Evolutionary conservation across 768 basidiomycete genomes (phyloP).

Genomic region (Phlebiopsis gigantea): DNA sequence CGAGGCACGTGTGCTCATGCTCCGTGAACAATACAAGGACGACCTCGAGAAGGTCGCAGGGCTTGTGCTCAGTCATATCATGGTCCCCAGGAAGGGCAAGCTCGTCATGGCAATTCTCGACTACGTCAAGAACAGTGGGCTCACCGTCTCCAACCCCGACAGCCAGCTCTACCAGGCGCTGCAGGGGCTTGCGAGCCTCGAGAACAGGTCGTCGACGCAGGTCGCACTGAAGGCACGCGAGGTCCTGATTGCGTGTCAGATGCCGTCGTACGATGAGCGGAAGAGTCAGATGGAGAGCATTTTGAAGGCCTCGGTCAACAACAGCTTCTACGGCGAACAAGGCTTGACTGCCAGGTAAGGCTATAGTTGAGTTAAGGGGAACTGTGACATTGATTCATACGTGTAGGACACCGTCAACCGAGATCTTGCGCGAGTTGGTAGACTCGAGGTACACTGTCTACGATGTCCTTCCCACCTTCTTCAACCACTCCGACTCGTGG

Average conservation of each 20-base stretch:
- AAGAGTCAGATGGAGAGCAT: slow-evolving; percentile 91
- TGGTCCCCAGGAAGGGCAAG: slow-evolving; percentile 88
- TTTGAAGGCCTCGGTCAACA: slow-evolving; percentile 81
- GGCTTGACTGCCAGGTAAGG: slow-evolving; percentile 54
- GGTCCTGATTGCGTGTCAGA: slow-evolving; percentile 91
- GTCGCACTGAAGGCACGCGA: slow-evolving; percentile 96
- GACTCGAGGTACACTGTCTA: slow-evolving; percentile 97
- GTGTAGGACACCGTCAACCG: slow-evolving; percentile 71
- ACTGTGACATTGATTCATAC: background rate
- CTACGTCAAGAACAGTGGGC: slow-evolving; percentile 76
- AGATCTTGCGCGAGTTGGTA: slow-evolving; percentile 86
- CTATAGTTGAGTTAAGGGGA: slow-evolving; percentile 4
- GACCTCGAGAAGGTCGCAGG: slow-evolving; percentile 83
- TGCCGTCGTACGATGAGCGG: slow-evolving; percentile 97
- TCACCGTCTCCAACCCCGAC: slow-evolving; percentile 73
- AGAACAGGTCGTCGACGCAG: slow-evolving; percentile 87
- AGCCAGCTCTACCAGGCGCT: slow-evolving; percentile 70
- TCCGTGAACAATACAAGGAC: slow-evolving; percentile 91
- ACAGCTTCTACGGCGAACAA: slow-evolving; percentile 86
- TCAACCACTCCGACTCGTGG: slow-evolving; percentile 80
- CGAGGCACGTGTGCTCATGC: slow-evolving; percentile 83
- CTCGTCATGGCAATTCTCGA: slow-evolving; percentile 84
- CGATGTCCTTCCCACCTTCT: slow-evolving; percentile 95
- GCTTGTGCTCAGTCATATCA: slow-evolving; percentile 92
- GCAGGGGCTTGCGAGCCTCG: slow-evolving; percentile 77